Base-by-base conservation (phyloP, 2,329 filamentous ascomycete species). In the Alternaria triticina region DNA sequence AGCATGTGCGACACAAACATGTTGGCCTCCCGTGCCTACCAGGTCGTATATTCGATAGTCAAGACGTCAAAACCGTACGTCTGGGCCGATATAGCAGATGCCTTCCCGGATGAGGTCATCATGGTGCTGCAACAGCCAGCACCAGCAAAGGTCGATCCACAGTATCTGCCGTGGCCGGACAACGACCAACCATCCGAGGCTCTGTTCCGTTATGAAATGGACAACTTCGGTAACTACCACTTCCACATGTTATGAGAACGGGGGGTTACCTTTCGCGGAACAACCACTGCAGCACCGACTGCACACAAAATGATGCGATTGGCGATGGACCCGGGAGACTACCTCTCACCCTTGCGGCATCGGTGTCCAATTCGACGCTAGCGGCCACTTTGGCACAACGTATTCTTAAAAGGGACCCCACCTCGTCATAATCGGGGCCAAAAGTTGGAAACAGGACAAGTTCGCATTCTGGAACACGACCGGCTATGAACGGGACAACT, bases 1-100 rank as follows among this genome's bases (percentile, higher is more conserved):
- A 61, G 36, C 20, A 74, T 80, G 70, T 64, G 72, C 1, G 55
- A 59, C 22, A 69, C 67, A 2, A 73, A 69, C 45, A 43, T 52
- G 22, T 59, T 74, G 3, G 73, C 76, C 2, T 43, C 59, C 11
- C 69, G 74, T 17, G 77, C 77, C 20, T 77, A 68, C 25, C 47
- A 65, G 20, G 23, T 65, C 10, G 17, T 65, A 6, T 50, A 65
- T 13, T 52, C 45, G 9, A 57, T 67, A 6, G 59, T 67, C 22
- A 61, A 62, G n/a, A 54, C 58, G 9, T 56, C 59, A 3, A 15
- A 36, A 7, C 52, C 59, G 20, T 43, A 33, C n/a, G 13, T 66
- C 7, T 66, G 65, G 65, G 23, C 9, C 2, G 57, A 59, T 1
- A 8, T 67, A 5, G 50, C 57, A 6, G 61, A 60, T 5, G 36